Evolutionary conservation across 2,329 filamentous ascomycete genomes (phyloP).

Genomic region (Cladosporium sp.): DNA sequence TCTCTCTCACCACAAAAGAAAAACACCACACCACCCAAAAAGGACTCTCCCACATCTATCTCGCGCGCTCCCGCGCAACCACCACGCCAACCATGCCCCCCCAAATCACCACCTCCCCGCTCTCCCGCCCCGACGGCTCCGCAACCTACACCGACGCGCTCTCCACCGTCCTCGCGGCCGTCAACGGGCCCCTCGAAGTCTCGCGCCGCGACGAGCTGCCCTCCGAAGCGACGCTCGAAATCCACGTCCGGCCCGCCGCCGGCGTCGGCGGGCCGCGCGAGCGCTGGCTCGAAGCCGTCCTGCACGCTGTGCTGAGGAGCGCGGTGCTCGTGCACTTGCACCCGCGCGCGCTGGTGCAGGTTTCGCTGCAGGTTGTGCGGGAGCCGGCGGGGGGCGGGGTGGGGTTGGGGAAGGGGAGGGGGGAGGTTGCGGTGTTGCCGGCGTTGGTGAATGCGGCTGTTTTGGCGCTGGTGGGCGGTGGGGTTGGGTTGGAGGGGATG

Average conservation of each 20-base stretch:
- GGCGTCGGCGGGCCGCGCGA: conserved; percentile 61
- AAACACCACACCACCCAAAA: no score
- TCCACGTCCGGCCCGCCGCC: conserved; percentile 77
- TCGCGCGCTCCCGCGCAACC: background rate
- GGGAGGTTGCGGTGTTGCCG: conserved; percentile 76
- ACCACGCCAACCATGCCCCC: conserved; percentile 11
- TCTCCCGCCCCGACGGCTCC: conserved; percentile 72
- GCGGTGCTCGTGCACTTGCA: conserved; percentile 70
- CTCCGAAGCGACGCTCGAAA: conserved; percentile 84
- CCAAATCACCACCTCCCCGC: conserved; percentile 33
- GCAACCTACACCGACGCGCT: conserved; percentile 68
- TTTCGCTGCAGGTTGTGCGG: conserved; percentile 64
- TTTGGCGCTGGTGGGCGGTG: conserved; percentile 72
- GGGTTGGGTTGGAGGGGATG: conserved; percentile 70
- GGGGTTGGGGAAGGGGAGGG: conserved; percentile 46
- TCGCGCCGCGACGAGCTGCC: conserved; percentile 82
- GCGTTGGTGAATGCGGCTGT: conserved; percentile 74
- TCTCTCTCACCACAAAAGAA: no score
- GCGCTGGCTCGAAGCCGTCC: conserved; percentile 71
- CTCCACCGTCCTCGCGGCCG: conserved; percentile 75
- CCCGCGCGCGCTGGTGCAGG: conserved; percentile 70
- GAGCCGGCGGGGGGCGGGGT: conserved; percentile 30
- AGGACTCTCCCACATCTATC: background rate
- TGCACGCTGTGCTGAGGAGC: conserved; percentile 66
- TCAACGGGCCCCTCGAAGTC: conserved; percentile 91